phyloP scores from a whole-genome alignment of 345 rosid species.

The Camelina laxa region DNA sequence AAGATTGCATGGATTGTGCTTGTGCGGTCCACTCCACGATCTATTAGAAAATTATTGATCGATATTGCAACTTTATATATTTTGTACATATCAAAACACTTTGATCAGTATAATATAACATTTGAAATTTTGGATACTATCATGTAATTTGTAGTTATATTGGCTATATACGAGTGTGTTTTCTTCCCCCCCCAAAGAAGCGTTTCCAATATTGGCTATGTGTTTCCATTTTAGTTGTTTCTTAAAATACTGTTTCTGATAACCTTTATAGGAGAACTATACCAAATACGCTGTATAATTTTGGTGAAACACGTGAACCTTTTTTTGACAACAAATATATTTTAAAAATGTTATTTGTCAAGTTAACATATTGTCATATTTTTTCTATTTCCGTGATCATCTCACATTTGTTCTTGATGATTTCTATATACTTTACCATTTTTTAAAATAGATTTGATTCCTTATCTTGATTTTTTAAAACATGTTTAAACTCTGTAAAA shows the following conservation, averaged over 20 bases:
- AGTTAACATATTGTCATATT: neutral
- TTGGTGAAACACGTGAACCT: constrained; percentile 3
- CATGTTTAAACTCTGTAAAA: too few species aligned
- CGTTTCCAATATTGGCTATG: neutral
- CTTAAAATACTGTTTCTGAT: neutral
- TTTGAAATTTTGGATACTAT: neutral
- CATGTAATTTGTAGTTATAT: too few species aligned
- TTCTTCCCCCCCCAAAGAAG: too few species aligned
- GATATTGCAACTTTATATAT: neutral
- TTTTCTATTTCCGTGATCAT: neutral
- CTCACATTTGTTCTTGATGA: neutral
- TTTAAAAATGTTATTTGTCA: too few species aligned
- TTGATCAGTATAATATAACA: neutral
- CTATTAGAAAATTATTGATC: neutral
- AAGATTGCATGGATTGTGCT: constrained; percentile 34
- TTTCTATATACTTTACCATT: neutral
- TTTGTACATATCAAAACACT: neutral
- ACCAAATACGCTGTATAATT: neutral
- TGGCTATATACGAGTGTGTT: too few species aligned
- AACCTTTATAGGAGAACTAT: neutral
- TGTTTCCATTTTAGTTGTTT: neutral
- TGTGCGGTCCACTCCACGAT: constrained; percentile 40
- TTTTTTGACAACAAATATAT: neutral
- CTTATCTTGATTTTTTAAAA: neutral
- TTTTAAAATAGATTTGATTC: too few species aligned